Evolutionary conservation across 1,139 yeast genomes (phyloP).

Genomic region (Lodderomyces pseudojiufengensis): DNA sequence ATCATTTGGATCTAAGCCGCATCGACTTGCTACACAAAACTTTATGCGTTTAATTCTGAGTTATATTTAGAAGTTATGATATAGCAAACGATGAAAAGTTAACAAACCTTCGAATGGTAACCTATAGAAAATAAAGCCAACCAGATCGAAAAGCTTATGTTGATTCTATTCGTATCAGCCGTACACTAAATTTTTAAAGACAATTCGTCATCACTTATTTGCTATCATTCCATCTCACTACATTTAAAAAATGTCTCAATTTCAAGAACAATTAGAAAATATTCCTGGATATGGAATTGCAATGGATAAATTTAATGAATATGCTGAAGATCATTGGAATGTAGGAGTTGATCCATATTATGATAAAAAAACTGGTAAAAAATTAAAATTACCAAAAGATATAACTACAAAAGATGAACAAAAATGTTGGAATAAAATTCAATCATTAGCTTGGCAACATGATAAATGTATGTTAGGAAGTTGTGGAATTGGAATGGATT

Average conservation of each 20-base stretch:
- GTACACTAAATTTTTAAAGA: not conserved
- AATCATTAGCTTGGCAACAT: conserved; percentile 76
- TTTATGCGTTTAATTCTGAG: no score
- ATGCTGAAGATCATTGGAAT: conserved; percentile 61
- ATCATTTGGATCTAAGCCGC: no score
- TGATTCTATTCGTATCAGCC: no score
- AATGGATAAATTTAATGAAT: conserved; percentile 58
- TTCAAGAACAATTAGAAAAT: conserved; percentile 41
- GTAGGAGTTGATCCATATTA: conserved; percentile 61
- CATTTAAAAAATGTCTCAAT: conserved; percentile 21
- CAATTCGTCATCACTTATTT: not conserved
- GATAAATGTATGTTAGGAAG: conserved; percentile 80
- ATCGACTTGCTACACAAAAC: no score
- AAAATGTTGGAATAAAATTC: conserved; percentile 68
- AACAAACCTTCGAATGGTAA: no score
- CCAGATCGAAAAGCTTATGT: no score
- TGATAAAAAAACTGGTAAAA: conserved; percentile 53
- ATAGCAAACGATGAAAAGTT: no score
- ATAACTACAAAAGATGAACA: conserved; percentile 57
- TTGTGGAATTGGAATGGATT: conserved; percentile 62
- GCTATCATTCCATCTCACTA: not conserved
- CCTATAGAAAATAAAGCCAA: no score
- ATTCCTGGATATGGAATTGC: conserved; percentile 56
- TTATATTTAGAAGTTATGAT: no score
- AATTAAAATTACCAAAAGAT: conserved; percentile 56